Percentiles rank a stretch among this genome's conserved stretches.
Conservation (phyloP, 306 rosid species). For the Rubus idaeus region DNA sequence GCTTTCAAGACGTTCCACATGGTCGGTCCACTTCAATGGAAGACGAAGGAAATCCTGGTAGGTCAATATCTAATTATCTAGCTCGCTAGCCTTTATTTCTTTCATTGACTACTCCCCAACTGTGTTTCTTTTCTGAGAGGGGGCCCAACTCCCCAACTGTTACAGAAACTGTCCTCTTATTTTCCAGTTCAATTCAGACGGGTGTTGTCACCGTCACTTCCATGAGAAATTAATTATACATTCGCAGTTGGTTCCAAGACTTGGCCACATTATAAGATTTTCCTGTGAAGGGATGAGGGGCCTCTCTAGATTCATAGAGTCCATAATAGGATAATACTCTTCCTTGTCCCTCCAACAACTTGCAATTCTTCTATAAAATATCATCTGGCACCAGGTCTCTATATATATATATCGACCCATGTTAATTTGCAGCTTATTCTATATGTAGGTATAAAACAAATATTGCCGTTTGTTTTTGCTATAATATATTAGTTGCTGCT, state of each 20-base stretch:
- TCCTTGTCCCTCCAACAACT: background rate
- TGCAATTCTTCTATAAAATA: too few species aligned
- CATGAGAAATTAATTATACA: background rate
- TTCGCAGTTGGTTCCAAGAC: background rate
- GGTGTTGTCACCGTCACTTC: background rate
- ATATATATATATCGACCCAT: too few species aligned
- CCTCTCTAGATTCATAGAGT: background rate
- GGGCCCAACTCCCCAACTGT: background rate
- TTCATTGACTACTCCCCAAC: background rate
- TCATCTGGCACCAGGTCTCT: too few species aligned
- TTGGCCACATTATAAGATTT: background rate
- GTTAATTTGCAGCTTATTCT: too few species aligned
- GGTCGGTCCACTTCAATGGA: too few species aligned
- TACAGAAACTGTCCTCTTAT: background rate
- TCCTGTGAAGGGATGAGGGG: background rate
- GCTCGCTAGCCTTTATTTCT: background rate
- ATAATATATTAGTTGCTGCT: background rate
- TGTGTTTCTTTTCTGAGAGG: too few species aligned
- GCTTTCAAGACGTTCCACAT: too few species aligned
- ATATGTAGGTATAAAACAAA: too few species aligned
- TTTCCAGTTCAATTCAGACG: background rate
- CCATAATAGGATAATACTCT: too few species aligned
- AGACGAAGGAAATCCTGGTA: background rate
- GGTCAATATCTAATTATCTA: background rate
- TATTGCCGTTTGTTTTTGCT: constrained; percentile 1